phyloP scores from a whole-genome alignment of 352 stramenopile species.

The Salisapilia sapeloensis region DNA sequence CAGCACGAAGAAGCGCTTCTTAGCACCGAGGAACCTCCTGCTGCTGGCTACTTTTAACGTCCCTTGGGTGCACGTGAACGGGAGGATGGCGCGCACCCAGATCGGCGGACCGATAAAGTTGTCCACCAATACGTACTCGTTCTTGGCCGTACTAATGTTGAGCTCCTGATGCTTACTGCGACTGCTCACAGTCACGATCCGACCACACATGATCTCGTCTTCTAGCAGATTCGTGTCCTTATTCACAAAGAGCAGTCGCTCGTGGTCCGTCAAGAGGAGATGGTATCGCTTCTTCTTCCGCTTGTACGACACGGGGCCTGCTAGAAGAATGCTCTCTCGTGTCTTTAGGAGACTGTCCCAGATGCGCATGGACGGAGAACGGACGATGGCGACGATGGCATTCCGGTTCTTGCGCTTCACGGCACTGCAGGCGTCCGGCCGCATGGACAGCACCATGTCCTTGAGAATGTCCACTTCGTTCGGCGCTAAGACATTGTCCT shows the following conservation, averaged over 20 bases:
- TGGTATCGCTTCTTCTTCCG: slow-evolving; percentile 74
- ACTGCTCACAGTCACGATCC: slow-evolving; percentile 77
- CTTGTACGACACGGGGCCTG: slow-evolving; percentile 60
- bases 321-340: slow-evolving; percentile 62
- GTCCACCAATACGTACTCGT: slow-evolving; percentile 66
- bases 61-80: slow-evolving; percentile 74
- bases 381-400: slow-evolving; percentile 61
- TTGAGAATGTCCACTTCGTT: slow-evolving; percentile 60
- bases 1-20: slow-evolving; percentile 76
- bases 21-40: slow-evolving; percentile 60
- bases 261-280: slow-evolving; percentile 67
- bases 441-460: slow-evolving; percentile 64
- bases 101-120: slow-evolving; percentile 74
- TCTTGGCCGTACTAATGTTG: slow-evolving; percentile 47
- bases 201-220: slow-evolving; percentile 77
- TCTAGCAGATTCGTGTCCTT: slow-evolving; percentile 80
- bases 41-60: slow-evolving; percentile 66
- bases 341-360: slow-evolving; percentile 76
- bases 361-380: slow-evolving; percentile 65
- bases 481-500: slow-evolving; percentile 24
- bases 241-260: slow-evolving; percentile 76
- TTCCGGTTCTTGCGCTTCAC: slow-evolving; percentile 74
- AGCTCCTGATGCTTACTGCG: slow-evolving; percentile 64
- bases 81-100: slow-evolving; percentile 73
- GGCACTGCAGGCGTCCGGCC: slow-evolving; percentile 48